A percentile compares a stretch with the other conserved stretches of the same genome.
Evolutionary conservation across 768 basidiomycete species (phyloP).

Genomic region (Leucogyrophana mollusca): DNA sequence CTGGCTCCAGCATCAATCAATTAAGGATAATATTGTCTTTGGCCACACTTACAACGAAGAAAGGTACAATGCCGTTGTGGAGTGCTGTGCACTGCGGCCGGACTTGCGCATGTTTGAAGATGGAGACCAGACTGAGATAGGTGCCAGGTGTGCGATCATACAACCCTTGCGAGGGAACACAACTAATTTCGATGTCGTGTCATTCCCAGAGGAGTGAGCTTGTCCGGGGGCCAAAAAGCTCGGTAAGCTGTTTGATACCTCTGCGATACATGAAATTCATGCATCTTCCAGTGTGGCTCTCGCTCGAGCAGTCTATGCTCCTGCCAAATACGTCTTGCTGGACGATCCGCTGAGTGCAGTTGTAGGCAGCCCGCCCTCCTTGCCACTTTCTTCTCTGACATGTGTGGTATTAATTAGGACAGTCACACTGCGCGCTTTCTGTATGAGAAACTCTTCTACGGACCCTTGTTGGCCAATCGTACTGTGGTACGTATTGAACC

Average conservation of each 20-base stretch:
- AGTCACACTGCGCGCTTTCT: slow-evolving; percentile 65
- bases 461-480: slow-evolving; percentile 61
- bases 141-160: slow-evolving; percentile 57
- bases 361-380: slow-evolving; percentile 39
- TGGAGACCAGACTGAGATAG: slow-evolving; percentile 85
- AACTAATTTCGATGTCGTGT: too few relatives aligned
- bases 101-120: slow-evolving; percentile 86
- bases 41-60: slow-evolving; percentile 68
- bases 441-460: slow-evolving; percentile 63
- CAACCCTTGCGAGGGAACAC: too few relatives aligned
- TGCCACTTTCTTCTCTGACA: background rate
- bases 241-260: slow-evolving; percentile 37
- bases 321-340: slow-evolving; percentile 64
- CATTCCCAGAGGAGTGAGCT: slow-evolving; percentile 56
- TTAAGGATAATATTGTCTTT: slow-evolving; percentile 81
- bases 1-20: slow-evolving; percentile 70
- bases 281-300: slow-evolving; percentile 60
- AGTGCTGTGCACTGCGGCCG: slow-evolving; percentile 77
- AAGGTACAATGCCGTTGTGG: slow-evolving; percentile 73
- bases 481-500: slow-evolving; percentile 54
- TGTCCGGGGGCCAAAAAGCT: slow-evolving; percentile 84
- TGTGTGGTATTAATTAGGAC: slow-evolving; percentile 44
- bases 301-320: slow-evolving; percentile 78
- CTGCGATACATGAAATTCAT: slow-evolving; percentile 4
- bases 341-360: slow-evolving; percentile 85